These are phyloP conservation scores for Solanum tarijense DNA, from an alignment of 257 asterid species.

Conservation along the genomic window DNA sequence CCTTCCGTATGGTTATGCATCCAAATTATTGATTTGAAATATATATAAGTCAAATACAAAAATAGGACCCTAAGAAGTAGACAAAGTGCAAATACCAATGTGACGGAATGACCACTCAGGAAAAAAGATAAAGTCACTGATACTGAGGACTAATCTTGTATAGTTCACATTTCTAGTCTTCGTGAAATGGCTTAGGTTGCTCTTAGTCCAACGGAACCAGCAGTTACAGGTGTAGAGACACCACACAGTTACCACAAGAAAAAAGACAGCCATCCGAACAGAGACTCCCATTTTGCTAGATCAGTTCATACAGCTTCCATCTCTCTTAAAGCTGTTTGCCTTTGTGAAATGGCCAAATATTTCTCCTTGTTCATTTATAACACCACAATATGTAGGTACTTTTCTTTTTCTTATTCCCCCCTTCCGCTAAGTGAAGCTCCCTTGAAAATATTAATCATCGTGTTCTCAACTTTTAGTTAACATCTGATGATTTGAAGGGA, in stretches of 20 bases:
- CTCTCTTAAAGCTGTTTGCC: background rate
- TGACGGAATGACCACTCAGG: background rate
- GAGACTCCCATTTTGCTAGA: background rate
- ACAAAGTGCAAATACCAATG: background rate
- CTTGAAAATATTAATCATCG: background rate
- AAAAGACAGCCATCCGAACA: background rate
- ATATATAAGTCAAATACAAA: background rate
- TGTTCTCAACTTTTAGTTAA: background rate
- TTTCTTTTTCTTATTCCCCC: background rate
- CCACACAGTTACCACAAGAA: background rate
- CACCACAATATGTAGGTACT: background rate
- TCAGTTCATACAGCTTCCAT: background rate
- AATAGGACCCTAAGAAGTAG: background rate
- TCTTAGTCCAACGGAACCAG: background rate
- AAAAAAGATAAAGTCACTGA: background rate
- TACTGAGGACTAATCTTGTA: background rate
- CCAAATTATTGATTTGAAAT: background rate
- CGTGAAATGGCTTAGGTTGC: background rate
- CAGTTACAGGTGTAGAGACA: background rate
- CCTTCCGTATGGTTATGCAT: background rate
- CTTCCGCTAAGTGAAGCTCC: background rate
- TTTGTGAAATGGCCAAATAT: background rate
- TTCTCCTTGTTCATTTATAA: background rate
- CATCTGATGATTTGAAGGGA: background rate
- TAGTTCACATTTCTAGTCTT: background rate